Evolutionary conservation across 345 rosid species (phyloP), one percentile per base, ranked within the genome.

Genomic region (Lagerstroemia speciosa): DNA sequence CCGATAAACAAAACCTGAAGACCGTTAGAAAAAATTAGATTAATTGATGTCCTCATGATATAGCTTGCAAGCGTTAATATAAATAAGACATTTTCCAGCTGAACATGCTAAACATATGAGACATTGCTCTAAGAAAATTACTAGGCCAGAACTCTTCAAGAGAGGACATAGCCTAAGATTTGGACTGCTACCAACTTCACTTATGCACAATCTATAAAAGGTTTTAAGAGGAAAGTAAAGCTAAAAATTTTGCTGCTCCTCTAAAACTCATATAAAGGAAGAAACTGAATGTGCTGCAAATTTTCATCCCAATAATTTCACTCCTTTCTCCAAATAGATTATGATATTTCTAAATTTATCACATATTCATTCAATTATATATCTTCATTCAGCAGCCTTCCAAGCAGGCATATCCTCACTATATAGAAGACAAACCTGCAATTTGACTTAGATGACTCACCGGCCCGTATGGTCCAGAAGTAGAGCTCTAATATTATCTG

Each of bases 401-500:
- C 17, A 11, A 58, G 29, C 63, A 58, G 14, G 12, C 34, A 58
- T 27, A 58, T 58, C 32, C 19, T 0, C 3, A 52, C 26, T 22
- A 50, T 1, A 19, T 22, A 52, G 57, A 52, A 58, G 3, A 58
- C 27, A 58, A 58, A 58, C 29, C 20, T 53, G n/a, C 64, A 76
- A 68, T 43, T n/a, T 43, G 46, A 70, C 6, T 5, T 19, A 55
- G 26, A 36, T 52, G 77, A 82, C 83, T 53, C 74, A 88, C 99
- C 96, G 87, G 85, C 99, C 98, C 75, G 92, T 85, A 58, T 97
- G 72, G 80, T 95, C 99, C 77, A 95, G 73, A 75, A 95, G 98
- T 72, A 95, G 74, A 64, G 96, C 92, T 76, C 98, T 83, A 71
- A 95, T 86, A 71, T 95, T 95, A 82, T 95, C 99, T 11, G 92